phyloP scores from a whole-genome alignment of 2,329 filamentous ascomycete genomes.

The Apiospora phragmitis region DNA sequence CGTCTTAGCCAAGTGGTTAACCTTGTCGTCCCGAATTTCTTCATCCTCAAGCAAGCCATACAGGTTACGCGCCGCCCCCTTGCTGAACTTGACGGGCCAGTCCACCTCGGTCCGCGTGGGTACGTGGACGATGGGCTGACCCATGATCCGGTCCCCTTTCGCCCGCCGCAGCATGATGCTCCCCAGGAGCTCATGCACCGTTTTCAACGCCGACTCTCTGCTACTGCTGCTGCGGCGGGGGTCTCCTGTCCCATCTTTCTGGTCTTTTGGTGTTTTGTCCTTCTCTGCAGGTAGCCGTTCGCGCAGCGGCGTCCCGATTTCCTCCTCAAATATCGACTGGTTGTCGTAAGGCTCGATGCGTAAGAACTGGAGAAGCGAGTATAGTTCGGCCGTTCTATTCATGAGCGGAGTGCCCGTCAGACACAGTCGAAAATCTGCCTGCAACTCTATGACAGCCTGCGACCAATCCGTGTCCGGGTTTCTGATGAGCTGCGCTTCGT shows the following conservation, averaged over 20 bases:
- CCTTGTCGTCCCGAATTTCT: constrained; percentile 5
- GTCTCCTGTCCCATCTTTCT: too few species aligned
- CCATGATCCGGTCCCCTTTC: constrained; percentile 78
- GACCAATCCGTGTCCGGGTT: constrained; percentile 66
- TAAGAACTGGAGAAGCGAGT: constrained; percentile 76
- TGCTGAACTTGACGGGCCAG: constrained; percentile 63
- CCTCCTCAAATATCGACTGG: constrained; percentile 61
- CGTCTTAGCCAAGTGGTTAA: background rate
- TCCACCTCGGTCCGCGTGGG: constrained; percentile 65
- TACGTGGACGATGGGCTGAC: constrained; percentile 71
- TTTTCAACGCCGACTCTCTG: constrained; percentile 54
- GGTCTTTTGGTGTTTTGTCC: background rate
- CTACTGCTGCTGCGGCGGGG: background rate
- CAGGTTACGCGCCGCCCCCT: constrained; percentile 67
- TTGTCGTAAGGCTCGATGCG: constrained; percentile 73
- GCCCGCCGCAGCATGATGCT: constrained; percentile 81
- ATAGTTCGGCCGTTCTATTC: constrained; percentile 80
- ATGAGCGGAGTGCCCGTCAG: constrained; percentile 88
- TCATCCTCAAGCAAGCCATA: constrained; percentile 57
- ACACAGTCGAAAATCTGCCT: constrained; percentile 68
- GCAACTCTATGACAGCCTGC: constrained; percentile 59
- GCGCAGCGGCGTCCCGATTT: constrained; percentile 32
- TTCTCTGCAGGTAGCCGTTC: constrained; percentile 54
- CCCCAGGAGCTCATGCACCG: constrained; percentile 74
- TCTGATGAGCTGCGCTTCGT: constrained; percentile 83